These are phyloP conservation scores for Hymenoscyphus linearis DNA, from an alignment of 2,329 filamentous ascomycete species.

Conservation along the genomic window DNA sequence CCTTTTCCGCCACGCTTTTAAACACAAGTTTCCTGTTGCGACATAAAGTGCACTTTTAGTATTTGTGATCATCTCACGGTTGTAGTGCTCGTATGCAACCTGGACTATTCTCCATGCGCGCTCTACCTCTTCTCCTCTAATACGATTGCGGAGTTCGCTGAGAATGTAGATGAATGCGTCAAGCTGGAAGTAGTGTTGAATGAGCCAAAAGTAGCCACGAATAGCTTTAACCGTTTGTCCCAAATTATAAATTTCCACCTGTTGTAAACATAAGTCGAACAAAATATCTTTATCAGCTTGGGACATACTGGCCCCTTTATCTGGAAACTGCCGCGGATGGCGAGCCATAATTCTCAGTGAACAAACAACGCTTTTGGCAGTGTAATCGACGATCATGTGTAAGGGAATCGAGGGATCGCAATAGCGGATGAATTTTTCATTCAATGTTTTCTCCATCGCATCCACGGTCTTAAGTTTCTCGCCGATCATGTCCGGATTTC, in stretches of 20 bases:
- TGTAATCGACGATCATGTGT: slow-evolving; percentile 30
- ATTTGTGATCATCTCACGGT: slow-evolving; percentile 26
- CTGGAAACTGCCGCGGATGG: slow-evolving; percentile 29
- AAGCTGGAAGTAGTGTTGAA: slow-evolving; percentile 32
- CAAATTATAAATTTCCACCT: slow-evolving; percentile 33
- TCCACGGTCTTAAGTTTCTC: slow-evolving; percentile 29
- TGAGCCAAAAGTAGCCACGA: slow-evolving; percentile 33
- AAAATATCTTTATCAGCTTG: slow-evolving; percentile 32
- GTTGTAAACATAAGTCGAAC: slow-evolving; percentile 34
- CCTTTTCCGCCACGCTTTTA: slow-evolving; percentile 30
- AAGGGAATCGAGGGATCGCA: slow-evolving; percentile 39
- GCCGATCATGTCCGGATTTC: slow-evolving; percentile 8
- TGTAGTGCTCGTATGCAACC: slow-evolving; percentile 28
- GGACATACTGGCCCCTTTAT: slow-evolving; percentile 29
- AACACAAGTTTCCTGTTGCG: slow-evolving; percentile 27
- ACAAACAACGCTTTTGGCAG: slow-evolving; percentile 27
- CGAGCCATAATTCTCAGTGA: slow-evolving; percentile 32
- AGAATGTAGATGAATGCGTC: slow-evolving; percentile 34
- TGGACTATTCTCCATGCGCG: slow-evolving; percentile 30
- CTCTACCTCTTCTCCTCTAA: slow-evolving; percentile 27
- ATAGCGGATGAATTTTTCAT: slow-evolving; percentile 37
- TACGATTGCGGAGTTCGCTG: slow-evolving; percentile 31
- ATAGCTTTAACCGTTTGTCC: slow-evolving; percentile 28
- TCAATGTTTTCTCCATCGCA: slow-evolving; percentile 31
- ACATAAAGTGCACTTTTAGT: slow-evolving; percentile 26